These are phyloP conservation scores for Diaporthe ampelina DNA, from an alignment of 2,329 filamentous ascomycete species.

Conservation along the genomic window DNA sequence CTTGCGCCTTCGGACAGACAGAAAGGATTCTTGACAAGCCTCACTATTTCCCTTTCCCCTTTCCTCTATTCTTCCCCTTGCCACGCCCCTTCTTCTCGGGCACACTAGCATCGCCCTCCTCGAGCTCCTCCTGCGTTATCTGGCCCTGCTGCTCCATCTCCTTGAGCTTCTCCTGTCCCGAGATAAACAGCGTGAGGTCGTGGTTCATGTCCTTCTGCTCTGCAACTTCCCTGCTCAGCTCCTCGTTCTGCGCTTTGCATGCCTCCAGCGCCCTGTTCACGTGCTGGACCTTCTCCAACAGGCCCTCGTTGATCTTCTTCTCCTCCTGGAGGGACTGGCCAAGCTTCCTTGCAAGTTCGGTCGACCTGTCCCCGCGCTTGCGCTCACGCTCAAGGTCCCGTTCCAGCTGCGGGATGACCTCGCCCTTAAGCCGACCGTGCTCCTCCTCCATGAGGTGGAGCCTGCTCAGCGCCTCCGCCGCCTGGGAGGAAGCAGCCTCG, in stretches of 20 bases:
- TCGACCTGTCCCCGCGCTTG: constrained; percentile 77
- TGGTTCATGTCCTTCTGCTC: constrained; percentile 89
- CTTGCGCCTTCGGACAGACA: neutral
- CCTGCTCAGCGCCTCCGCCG: constrained; percentile 63
- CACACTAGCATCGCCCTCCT: constrained; percentile 78
- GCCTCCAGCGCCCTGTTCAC: constrained; percentile 73
- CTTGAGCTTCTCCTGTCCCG: constrained; percentile 83
- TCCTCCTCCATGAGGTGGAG: constrained; percentile 67
- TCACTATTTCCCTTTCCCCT: constrained; percentile 65
- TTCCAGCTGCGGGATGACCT: constrained; percentile 78
- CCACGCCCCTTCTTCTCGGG: constrained; percentile 63
- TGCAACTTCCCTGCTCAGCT: constrained; percentile 72
- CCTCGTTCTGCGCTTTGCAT: constrained; percentile 69
- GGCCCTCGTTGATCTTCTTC: constrained; percentile 83
- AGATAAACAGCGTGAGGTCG: constrained; percentile 90
- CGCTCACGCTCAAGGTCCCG: constrained; percentile 79
- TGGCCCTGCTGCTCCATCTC: constrained; percentile 74
- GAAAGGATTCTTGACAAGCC: neutral
- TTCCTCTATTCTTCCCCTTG: constrained; percentile 60
- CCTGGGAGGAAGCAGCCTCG: constrained; percentile 69
- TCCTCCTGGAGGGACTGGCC: constrained; percentile 86
- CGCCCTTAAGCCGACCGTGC: constrained; percentile 64
- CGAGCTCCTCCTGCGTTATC: constrained; percentile 77
- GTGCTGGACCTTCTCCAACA: constrained; percentile 86
- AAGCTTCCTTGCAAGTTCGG: constrained; percentile 81